Evolutionary conservation across 305 asterid species (phyloP).

Genomic region (Solanum chacoense): DNA sequence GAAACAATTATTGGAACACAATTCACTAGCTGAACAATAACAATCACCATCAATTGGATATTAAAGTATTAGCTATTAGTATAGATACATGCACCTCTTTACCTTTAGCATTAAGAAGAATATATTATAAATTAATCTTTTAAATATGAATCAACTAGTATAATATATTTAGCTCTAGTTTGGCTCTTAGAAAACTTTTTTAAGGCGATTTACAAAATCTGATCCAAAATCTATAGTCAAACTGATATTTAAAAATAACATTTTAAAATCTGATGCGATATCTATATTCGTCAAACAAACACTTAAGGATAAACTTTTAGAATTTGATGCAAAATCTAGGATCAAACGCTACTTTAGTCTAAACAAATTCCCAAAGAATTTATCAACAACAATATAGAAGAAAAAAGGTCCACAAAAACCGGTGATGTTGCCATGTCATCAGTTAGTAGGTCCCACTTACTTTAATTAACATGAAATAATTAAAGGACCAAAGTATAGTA

Average conservation of each 20-base stretch:
- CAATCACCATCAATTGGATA: background rate
- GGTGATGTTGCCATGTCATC: conserved; percentile 28
- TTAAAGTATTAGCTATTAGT: background rate
- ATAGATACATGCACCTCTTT: background rate
- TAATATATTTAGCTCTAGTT: background rate
- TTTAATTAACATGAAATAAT: background rate
- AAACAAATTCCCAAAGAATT: background rate
- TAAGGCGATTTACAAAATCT: background rate
- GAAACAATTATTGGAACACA: conserved; percentile 34
- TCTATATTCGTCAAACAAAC: background rate
- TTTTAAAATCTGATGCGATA: background rate
- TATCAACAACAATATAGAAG: background rate
- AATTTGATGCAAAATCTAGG: background rate
- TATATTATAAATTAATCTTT: background rate
- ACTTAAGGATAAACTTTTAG: background rate
- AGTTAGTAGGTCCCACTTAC: conserved; percentile 3
- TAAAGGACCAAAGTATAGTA: background rate
- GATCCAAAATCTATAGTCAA: background rate
- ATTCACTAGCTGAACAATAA: conserved; percentile 16
- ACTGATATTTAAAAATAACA: background rate
- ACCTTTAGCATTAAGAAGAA: background rate
- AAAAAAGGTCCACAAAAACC: background rate
- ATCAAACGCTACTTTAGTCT: background rate
- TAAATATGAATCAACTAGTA: background rate
- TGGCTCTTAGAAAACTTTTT: background rate